These are phyloP conservation scores for Glarea lozoyensis DNA, from an alignment of 495 filamentous ascomycete genomes.

Conservation along the genomic window DNA sequence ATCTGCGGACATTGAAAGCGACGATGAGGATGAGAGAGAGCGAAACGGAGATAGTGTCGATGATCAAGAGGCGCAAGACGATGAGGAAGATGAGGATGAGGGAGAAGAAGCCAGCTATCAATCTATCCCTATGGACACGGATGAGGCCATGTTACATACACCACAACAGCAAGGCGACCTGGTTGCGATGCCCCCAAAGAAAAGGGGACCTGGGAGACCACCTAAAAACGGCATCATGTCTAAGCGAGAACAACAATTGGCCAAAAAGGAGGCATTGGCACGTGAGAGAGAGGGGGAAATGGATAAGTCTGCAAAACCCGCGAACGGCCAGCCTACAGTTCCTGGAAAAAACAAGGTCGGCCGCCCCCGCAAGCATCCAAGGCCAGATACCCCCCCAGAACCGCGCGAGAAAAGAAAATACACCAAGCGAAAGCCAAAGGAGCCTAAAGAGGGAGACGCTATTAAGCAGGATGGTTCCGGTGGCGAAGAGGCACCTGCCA, in stretches of 20 bases:
- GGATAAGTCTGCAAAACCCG: constrained; percentile 38
- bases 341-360: constrained; percentile 54
- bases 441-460: constrained; percentile 45
- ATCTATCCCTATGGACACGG: constrained; percentile 1
- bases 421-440: constrained; percentile 61
- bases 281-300: constrained; percentile 29
- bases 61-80: constrained; percentile 12
- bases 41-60: constrained; percentile 18
- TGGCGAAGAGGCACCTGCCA: constrained; percentile 35
- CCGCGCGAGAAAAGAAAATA: constrained; percentile 71
- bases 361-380: constrained; percentile 41
- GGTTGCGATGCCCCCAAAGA: constrained; percentile 36
- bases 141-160: constrained; percentile 6
- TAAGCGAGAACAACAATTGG: constrained; percentile 64
- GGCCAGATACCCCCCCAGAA: constrained; percentile 43
- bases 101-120: not conserved
- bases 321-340: constrained; percentile 31
- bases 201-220: constrained; percentile 77
- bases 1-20: constrained; percentile 8
- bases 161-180: constrained; percentile 11
- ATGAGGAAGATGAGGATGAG: constrained; percentile 6
- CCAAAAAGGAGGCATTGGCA: constrained; percentile 49
- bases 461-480: constrained; percentile 30
- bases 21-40: constrained; percentile 25
- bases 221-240: constrained; percentile 93